phyloP scores from a whole-genome alignment of 1,284 basidiomycete species.

The Heterobasidion occidentale region DNA sequence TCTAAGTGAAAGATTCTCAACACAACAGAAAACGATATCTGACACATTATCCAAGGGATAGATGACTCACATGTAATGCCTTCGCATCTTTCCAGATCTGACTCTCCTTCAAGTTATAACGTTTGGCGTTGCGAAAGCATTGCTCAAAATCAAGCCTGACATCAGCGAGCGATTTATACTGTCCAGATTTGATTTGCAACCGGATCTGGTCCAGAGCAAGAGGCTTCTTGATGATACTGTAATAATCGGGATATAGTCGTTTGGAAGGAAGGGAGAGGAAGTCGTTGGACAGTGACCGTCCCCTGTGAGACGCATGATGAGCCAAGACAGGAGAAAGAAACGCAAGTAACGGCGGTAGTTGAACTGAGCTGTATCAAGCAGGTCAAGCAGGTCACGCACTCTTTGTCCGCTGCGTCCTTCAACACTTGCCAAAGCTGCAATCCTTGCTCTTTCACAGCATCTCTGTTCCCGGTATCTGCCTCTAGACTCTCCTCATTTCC shows the following conservation, averaged over 20 bases:
- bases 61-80: conserved; percentile 38
- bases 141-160: conserved; percentile 79
- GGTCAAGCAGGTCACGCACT: conserved; percentile 46
- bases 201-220: conserved; percentile 86
- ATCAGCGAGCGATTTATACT: conserved; percentile 62
- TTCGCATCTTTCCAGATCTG: conserved; percentile 82
- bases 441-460: conserved; percentile 50
- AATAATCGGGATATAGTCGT: conserved; percentile 87
- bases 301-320: conserved; percentile 32
- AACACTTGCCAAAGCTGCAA: conserved; percentile 63
- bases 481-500: conserved; percentile 17
- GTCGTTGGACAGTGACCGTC: conserved; percentile 56
- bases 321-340: conserved; percentile 16
- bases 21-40: background rate
- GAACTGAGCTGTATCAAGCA: conserved; percentile 20
- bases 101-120: conserved; percentile 84
- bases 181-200: conserved; percentile 57
- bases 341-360: conserved; percentile 14
- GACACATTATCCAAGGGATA: background rate
- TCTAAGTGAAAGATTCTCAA: conserved; percentile 31
- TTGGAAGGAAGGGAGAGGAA: conserved; percentile 77
- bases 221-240: conserved; percentile 67
- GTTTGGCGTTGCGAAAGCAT: conserved; percentile 86
- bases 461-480: conserved; percentile 18
- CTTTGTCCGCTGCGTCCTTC: conserved; percentile 74